These are phyloP conservation scores for Xenoacremonium recifei DNA, from an alignment of 2,329 filamentous ascomycete genomes.

Conservation along the genomic window DNA sequence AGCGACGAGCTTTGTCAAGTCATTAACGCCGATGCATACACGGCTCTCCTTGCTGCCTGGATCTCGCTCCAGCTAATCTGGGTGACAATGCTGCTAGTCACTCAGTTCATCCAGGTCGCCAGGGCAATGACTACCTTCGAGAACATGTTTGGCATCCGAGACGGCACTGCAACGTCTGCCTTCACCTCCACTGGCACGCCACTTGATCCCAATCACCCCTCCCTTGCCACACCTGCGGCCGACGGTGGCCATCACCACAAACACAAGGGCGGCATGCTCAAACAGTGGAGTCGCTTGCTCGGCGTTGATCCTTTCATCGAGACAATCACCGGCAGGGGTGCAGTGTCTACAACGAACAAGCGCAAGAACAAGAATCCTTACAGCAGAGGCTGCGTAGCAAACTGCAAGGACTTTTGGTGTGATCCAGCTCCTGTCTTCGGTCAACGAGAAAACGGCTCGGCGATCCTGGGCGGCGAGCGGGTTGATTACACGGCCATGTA, in stretches of 20 bases:
- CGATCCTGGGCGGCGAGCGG: constrained; percentile 71
- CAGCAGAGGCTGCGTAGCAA: constrained; percentile 76
- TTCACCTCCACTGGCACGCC: constrained; percentile 77
- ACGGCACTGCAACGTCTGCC: constrained; percentile 61
- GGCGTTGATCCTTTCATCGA: constrained; percentile 93
- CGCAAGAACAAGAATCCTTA: constrained; percentile 75
- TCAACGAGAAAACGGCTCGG: constrained; percentile 69
- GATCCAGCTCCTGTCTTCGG: constrained; percentile 82
- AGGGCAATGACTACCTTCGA: constrained; percentile 95
- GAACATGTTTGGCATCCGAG: constrained; percentile 82
- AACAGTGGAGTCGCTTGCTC: constrained; percentile 79
- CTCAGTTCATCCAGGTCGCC: constrained; percentile 89
- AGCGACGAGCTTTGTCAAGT: constrained; percentile 72
- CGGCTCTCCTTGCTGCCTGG: constrained; percentile 78
- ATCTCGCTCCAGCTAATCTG: constrained; percentile 81
- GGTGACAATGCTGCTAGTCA: constrained; percentile 95
- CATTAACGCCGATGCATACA: constrained; percentile 80
- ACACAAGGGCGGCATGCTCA: constrained; percentile 65
- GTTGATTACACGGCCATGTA: constrained; percentile 91
- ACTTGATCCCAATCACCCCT: constrained; percentile 64
- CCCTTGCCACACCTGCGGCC: constrained; percentile 51
- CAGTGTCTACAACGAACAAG: constrained; percentile 55
- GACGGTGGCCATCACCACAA: constrained; percentile 47
- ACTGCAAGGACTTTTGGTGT: constrained; percentile 96
- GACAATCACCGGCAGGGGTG: constrained; percentile 81